Base-by-base conservation (phyloP, 768 basidiomycete species). In the Podaxis sp. region DNA sequence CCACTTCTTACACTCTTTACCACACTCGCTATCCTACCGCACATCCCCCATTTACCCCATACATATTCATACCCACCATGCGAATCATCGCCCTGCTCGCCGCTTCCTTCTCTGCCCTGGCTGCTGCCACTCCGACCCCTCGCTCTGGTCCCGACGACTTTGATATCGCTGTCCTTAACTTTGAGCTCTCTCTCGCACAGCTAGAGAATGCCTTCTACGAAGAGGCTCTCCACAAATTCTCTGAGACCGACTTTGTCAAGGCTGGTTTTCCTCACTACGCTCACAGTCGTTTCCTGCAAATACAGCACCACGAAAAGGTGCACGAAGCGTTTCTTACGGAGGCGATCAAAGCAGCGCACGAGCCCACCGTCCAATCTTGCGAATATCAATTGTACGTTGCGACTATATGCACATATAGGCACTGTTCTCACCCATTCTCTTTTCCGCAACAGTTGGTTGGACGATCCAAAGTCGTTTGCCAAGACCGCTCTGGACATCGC, bases 331-430 rank as follows among this genome's bases (percentile, higher is more conserved):
- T 72, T 50, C 60, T 75, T 33, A 41, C 76, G 6, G 83, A 81
- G 3, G 77, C 77, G 29, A 72, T 82, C 7, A 80, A 81, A 0
- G 74, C 73, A 27, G 71, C 76, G 4, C 76, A 75, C 0, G 70
- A 63, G 1, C 63, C 68, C 33, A 79, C 83, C 8, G 76, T 81
- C 12, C 59, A 80, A 67, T 75, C 83, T 2, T 91, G 89, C 76
- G 71, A 77, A n/a, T 91, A 91, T 72, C 67, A 67, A 47, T 88
- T 90, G 85, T 85, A 63, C 52, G 82, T 74, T 0, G 15, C 43
- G 19, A 19, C 0, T 53, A 22, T 53, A 43, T 43, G 15, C 24
- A 15, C 52, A 29, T 29, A 43, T 41, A 47, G 24, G 19, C 5
- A 40, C 4, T 9, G 33, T 9, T 33, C 33, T 33, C 33, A 33